Percentiles rank a stretch among this genome's conserved stretches.
Evolutionary conservation across 2,329 filamentous ascomycete species (phyloP).

Genomic region (Pyrenophora teres): DNA sequence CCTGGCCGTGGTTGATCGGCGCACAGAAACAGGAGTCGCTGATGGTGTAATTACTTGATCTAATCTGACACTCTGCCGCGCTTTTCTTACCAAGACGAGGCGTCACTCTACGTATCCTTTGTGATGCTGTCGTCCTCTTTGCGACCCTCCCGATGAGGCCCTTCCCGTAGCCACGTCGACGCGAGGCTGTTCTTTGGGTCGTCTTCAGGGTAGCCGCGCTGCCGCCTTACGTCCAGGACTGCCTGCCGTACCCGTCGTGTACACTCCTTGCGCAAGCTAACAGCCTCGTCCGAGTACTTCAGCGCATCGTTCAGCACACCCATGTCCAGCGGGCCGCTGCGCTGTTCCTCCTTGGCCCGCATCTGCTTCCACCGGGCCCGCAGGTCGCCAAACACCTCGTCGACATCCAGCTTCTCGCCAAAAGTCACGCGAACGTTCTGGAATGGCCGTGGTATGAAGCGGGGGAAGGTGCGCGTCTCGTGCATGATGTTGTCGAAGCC

Average conservation of each 20-base stretch:
- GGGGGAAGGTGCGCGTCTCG: constrained; percentile 77
- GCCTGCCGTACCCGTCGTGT: constrained; percentile 77
- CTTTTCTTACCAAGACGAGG: constrained; percentile 9
- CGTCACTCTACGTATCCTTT: constrained; percentile 55
- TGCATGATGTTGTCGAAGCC: constrained; percentile 88
- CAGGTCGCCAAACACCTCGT: constrained; percentile 77
- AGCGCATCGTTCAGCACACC: constrained; percentile 69
- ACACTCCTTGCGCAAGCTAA: constrained; percentile 77
- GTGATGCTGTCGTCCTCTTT: constrained; percentile 67
- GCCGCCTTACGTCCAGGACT: constrained; percentile 75
- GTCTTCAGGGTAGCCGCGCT: constrained; percentile 76
- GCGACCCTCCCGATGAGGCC: constrained; percentile 58
- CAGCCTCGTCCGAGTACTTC: constrained; percentile 73
- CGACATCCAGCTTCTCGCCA: constrained; percentile 75
- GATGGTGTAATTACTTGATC: constrained; percentile 64
- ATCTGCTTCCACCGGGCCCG: constrained; percentile 74
- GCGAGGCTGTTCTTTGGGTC: constrained; percentile 76
- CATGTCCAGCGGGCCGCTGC: constrained; percentile 49
- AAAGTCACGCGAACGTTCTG: constrained; percentile 75
- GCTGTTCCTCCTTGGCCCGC: constrained; percentile 58
- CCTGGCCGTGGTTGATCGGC: constrained; percentile 31
- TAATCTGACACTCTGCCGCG: constrained; percentile 59
- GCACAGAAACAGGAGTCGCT: constrained; percentile 41
- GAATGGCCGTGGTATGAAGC: constrained; percentile 76
- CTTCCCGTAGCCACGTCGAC: constrained; percentile 75